Evolutionary conservation across 768 basidiomycete genomes (phyloP), one percentile per base, ranked within the genome.

Genomic region (Lepiota brunneoincarnata): DNA sequence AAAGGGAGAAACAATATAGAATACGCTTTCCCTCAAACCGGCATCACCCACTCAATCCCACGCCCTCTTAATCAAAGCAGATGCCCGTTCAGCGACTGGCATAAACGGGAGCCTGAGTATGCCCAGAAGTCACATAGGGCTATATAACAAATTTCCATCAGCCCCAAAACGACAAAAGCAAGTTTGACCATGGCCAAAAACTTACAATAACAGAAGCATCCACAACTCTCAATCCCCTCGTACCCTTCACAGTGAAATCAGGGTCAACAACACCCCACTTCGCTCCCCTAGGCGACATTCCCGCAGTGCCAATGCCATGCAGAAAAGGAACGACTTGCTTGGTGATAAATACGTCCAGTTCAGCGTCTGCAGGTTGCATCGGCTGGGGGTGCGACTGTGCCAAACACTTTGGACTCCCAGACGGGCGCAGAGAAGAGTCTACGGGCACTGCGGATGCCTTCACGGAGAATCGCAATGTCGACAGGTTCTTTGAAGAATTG

Each of bases 151-250:
- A 10, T 12, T 17, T 17, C n/a, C n/a, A n/a, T n/a, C n/a, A n/a
- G n/a, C n/a, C n/a, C n/a, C n/a, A n/a, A n/a, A n/a, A n/a, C n/a
- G n/a, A n/a, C n/a, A n/a, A n/a, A n/a, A n/a, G n/a, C n/a, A n/a
- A n/a, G 31, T 31, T 31, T 3, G 31, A 6, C 11, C 31, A 31
- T 31, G 7, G 26, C 11, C n/a, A n/a, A 31, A 31, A 4, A 61
- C 67, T 56, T 51, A 70, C 72, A 42, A 68, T 48, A 51, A 65
- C 64, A 14, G 70, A 71, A 3, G 67, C 69, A 61, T 76, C 72
- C 10, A 75, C 71, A 17, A 76, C 58, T 4, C 74, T 61, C 44
- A 75, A 49, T 6, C 69, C 72, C n/a, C n/a, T n/a, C n/a, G n/a
- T n/a, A n/a, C n/a, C n/a, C n/a, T n/a, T n/a, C n/a, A n/a, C n/a